Evolutionary conservation across 257 asterid genomes (phyloP), one percentile per base, ranked within the genome.

Genomic region (Gentiana straminea): DNA sequence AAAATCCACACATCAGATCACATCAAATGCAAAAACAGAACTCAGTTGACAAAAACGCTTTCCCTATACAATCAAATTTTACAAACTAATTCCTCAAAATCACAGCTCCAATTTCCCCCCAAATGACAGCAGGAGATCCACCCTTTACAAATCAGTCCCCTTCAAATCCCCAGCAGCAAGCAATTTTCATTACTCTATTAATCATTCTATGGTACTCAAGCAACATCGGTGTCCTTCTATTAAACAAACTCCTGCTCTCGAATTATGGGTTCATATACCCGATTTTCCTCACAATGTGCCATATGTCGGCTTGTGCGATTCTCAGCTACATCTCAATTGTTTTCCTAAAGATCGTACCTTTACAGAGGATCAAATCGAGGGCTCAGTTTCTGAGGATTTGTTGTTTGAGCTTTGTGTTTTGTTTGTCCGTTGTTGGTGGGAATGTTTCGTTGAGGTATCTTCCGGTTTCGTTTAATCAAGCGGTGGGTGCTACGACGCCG

Each of bases 401-500:
- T 7, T 84, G 95, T 1, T 83, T 91, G 43, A 79, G 92, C 75
- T 43, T 87, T 55, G 96, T 91, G 0, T 91, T 91, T 70, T 91
- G 96, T 70, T 89, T 61, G 33, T 91, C 98, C 52, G 98, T 91
- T 13, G 98, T 91, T 49, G 96, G 98, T 62, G 98, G 98, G 37
- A 91, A 91, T 48, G 77, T 87, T 36, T 91, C 98, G 1, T 68
- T 91, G 13, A 80, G 64, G 54, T 91, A 59, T 51, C 54, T 91
- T n/a, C 94, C 98, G 0, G 98, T 91, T 1, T 87, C 96, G 1
- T 91, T 91, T 69, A 91, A 91, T 65, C 98, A 91, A 70, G 97
- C 97, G 36, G 94, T 91, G 36, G 98, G 98, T 13, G 95, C 98
- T 0, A 91, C 98, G 41, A 91, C 98, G 0, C 98, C 98, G 2